Conservation (phyloP, 2,329 filamentous ascomycete genomes). For the Sporothrix protearum region DNA sequence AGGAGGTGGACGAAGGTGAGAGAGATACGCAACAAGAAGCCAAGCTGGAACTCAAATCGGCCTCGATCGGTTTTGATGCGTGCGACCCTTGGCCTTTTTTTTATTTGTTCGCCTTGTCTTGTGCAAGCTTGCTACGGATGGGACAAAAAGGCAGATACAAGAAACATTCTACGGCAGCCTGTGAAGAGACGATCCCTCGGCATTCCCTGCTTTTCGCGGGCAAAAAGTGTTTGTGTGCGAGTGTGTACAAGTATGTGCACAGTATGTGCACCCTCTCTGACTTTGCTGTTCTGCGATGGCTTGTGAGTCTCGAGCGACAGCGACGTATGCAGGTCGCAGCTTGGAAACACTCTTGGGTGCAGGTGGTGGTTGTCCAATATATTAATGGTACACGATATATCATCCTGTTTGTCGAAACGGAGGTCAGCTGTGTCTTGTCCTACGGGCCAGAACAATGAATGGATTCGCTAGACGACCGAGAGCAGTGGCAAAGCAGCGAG, state of each 20-base stretch:
- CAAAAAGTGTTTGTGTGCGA: not conserved
- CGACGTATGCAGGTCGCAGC: not conserved
- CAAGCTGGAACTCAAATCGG: no score
- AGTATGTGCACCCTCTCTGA: not conserved
- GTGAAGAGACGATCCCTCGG: not conserved
- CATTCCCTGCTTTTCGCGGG: conserved; percentile 1
- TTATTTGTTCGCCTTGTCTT: not conserved
- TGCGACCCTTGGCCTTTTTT: not conserved
- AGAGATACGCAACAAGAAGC: not conserved
- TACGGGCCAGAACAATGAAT: not conserved
- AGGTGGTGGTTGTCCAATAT: not conserved
- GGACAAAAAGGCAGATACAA: not conserved
- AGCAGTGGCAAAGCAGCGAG: not conserved
- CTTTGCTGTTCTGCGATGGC: not conserved
- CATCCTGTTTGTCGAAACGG: not conserved
- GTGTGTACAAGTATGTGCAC: not conserved
- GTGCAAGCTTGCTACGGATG: not conserved
- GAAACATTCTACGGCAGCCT: not conserved
- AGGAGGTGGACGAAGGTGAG: not conserved
- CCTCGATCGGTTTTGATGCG: not conserved
- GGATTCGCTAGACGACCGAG: not conserved
- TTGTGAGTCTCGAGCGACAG: not conserved
- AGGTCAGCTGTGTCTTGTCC: not conserved
- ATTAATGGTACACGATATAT: not conserved
- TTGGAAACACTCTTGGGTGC: not conserved